These are phyloP conservation scores for Neostapfia colusana DNA, from an alignment of 176 grass and related monocot genomes.

Conservation along the genomic window DNA sequence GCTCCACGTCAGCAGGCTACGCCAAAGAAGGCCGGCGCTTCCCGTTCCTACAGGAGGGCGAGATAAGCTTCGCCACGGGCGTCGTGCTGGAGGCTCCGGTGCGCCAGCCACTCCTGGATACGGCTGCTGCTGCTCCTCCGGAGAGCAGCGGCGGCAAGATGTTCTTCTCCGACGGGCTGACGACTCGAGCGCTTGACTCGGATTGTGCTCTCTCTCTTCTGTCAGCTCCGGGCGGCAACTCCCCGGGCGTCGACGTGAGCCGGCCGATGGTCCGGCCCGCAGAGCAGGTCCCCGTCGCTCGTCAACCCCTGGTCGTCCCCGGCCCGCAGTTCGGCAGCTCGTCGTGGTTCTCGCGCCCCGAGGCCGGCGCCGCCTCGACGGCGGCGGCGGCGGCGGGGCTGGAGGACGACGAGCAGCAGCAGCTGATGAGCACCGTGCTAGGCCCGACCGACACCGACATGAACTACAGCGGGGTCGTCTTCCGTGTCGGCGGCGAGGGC, in stretches of 20 bases:
- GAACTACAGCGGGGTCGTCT: constrained; percentile 56
- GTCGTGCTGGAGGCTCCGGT: constrained; percentile 34
- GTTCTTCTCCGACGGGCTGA: constrained; percentile 48
- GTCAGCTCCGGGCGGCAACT: constrained; percentile 63
- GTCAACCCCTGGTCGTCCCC: constrained; percentile 12
- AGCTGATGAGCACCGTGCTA: constrained; percentile 44
- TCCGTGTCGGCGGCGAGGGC: constrained; percentile 54
- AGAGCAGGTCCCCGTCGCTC: constrained; percentile 52
- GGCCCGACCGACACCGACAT: constrained; percentile 39
- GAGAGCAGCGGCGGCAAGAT: constrained; percentile 44
- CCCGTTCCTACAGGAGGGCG: constrained; percentile 63
- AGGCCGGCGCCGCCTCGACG: constrained; percentile 10
- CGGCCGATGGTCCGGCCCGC: constrained; percentile 45
- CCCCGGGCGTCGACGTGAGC: constrained; percentile 49
- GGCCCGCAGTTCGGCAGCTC: constrained; percentile 53
- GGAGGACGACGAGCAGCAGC: constrained; percentile 9
- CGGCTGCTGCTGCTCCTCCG: constrained; percentile 32
- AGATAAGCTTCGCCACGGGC: constrained; percentile 40
- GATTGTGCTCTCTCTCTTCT: constrained; percentile 96
- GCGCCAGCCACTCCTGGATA: constrained; percentile 51
- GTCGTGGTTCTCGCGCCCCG: constrained; percentile 36
- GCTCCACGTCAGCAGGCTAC: constrained; percentile 41
- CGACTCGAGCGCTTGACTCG: constrained; percentile 51
- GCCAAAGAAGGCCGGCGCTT: constrained; percentile 53
- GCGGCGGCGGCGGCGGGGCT: constrained; percentile 8